A percentile compares a stretch with the other conserved stretches of the same genome.
Conservation (phyloP, 345 rosid species). For the Citrus unshiu region DNA sequence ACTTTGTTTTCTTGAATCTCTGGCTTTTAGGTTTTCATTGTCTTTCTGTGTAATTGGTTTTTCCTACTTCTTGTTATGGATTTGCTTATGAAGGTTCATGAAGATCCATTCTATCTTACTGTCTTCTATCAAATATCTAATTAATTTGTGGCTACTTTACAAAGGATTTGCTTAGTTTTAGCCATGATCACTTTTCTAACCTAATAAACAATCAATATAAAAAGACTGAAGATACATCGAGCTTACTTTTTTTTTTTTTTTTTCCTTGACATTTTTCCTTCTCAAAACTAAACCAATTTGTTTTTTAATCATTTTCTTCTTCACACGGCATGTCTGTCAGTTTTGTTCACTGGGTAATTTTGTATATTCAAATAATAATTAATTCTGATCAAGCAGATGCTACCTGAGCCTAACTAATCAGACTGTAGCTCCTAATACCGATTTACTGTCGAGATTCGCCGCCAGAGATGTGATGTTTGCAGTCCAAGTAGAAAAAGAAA, state of each 20-base stretch:
- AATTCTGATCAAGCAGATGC: not conserved
- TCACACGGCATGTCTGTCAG: not conserved
- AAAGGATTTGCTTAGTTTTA: not conserved
- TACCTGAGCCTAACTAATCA: not conserved
- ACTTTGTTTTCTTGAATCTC: not conserved
- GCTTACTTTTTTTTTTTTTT: not conserved
- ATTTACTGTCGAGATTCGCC: conserved; percentile 36
- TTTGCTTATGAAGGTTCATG: conserved; percentile 7
- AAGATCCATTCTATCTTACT: not conserved
- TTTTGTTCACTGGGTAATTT: not conserved
- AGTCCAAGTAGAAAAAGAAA: conserved; percentile 3
- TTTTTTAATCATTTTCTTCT: not conserved
- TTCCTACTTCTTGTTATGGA: not conserved
- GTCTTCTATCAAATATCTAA: not conserved
- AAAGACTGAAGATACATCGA: not conserved
- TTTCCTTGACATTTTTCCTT: not conserved
- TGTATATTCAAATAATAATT: not conserved
- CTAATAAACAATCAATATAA: not conserved
- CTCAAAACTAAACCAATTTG: not conserved
- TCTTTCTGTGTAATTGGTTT: not conserved
- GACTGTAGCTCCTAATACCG: not conserved
- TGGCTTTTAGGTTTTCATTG: conserved; percentile 2
- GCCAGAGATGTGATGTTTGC: conserved; percentile 34
- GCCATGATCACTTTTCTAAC: not conserved
- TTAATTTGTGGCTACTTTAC: not conserved